Conservation (phyloP, 2,329 filamentous ascomycete species). For the Fusarium vanettenii region DNA sequence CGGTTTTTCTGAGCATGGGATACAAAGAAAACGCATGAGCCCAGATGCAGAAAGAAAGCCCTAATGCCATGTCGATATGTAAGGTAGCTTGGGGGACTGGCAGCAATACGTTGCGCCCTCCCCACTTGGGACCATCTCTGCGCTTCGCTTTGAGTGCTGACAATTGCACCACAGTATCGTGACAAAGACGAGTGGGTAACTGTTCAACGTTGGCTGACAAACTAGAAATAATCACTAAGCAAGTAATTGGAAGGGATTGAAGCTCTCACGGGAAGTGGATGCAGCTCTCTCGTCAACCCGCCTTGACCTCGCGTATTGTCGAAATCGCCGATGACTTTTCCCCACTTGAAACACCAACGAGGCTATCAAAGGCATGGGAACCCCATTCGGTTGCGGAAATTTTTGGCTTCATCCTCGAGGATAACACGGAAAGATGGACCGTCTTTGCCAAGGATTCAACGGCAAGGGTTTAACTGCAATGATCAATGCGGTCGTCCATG, state of each 20-base stretch:
- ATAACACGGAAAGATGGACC: neutral
- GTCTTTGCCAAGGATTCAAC: neutral
- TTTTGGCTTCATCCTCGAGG: neutral
- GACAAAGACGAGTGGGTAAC: neutral
- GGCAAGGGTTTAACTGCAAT: neutral
- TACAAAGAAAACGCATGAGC: neutral
- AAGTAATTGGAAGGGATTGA: neutral
- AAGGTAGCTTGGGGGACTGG: neutral
- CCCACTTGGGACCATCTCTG: neutral
- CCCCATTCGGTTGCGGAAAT: neutral
- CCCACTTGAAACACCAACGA: neutral
- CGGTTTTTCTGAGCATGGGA: neutral
- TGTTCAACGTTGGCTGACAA: neutral
- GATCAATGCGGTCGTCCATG: conserved; percentile 8
- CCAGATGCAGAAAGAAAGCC: neutral
- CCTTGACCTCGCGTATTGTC: neutral
- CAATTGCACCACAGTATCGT: neutral
- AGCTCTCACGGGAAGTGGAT: neutral
- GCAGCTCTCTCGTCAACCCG: neutral
- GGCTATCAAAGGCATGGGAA: neutral
- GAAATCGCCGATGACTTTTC: neutral
- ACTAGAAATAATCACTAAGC: neutral
- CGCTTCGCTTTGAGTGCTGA: neutral
- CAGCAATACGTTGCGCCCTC: neutral
- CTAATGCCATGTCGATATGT: neutral